These are phyloP conservation scores for Solanum gracilifrons DNA, from an alignment of 257 asterid species.

Conservation along the genomic window DNA sequence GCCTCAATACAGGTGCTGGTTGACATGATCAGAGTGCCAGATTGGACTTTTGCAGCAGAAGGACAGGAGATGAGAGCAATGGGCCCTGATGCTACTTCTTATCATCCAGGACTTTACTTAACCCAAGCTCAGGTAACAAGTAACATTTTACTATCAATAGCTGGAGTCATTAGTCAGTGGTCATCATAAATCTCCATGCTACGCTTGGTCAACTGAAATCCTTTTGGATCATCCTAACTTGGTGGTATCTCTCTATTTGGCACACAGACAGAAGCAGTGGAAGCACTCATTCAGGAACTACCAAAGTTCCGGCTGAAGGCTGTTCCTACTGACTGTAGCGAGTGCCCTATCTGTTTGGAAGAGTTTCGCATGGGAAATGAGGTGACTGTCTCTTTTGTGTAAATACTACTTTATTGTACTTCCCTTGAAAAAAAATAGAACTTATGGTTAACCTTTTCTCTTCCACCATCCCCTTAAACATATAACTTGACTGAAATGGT, in stretches of 20 bases:
- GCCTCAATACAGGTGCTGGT: slow-evolving; percentile 50
- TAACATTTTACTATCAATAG: not conserved
- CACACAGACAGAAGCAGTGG: slow-evolving; percentile 73
- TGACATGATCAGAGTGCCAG: slow-evolving; percentile 94
- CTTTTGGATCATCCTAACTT: not conserved
- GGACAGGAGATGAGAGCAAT: slow-evolving; percentile 96
- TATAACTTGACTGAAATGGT: not conserved
- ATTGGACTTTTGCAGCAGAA: slow-evolving; percentile 96
- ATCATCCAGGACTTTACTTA: slow-evolving; percentile 85
- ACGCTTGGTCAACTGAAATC: not conserved
- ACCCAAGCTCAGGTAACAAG: slow-evolving; percentile 79
- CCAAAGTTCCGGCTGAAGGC: slow-evolving; percentile 70
- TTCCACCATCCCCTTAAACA: not conserved
- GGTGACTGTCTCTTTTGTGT: slow-evolving; percentile 12
- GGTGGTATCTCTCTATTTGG: not conserved
- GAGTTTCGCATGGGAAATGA: slow-evolving; percentile 66
- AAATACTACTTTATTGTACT: not conserved
- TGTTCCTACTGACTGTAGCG: slow-evolving; percentile 72
- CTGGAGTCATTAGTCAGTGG: not conserved
- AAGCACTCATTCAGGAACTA: slow-evolving; percentile 77
- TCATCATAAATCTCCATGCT: not conserved
- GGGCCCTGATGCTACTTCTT: slow-evolving; percentile 86
- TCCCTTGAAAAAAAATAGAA: not conserved
- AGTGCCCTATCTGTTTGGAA: slow-evolving; percentile 74
- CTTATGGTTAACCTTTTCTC: not conserved